Evolutionary conservation across 2,329 filamentous ascomycete genomes (phyloP), one percentile per base, ranked within the genome.

Genomic region (Epichloe gansuensis): DNA sequence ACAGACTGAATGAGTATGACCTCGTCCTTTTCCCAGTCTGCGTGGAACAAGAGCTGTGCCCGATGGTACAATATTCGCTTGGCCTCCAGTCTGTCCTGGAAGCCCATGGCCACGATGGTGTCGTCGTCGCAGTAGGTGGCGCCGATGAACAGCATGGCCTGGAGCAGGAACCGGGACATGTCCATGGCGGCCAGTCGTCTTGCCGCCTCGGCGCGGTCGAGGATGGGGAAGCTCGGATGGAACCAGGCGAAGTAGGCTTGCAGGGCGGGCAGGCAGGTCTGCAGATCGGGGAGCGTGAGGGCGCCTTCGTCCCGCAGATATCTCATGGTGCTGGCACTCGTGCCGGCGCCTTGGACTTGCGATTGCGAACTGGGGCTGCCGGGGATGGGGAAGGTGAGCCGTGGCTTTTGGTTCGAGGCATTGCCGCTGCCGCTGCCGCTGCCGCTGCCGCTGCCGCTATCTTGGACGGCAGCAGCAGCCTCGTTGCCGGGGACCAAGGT

Each of bases 221-320:
- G 56, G 12, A 80, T 68, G 0, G 77, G 75, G 47, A 78, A 80
- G 51, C 74, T 74, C 0, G 77, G 75, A 55, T 80, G 77, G 50
- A 78, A 79, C 71, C 75, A 77, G 23, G 67, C 64, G 51, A 80
- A 80, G 61, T 78, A 80, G 0, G 75, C 75, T 17, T 70, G 63
- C 0, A 79, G 58, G 0, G 76, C 64, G 1, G 66, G 66, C 4
- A 72, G 63, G 42, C 71, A 71, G 17, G 71, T 66, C 2, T 67
- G 59, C 13, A 63, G 56, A 2, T 71, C 66, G 0, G 76, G 75
- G 25, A 76, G 71, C 0, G 69, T 68, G 42, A 78, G 70, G 12
- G 62, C 65, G 6, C 64, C 63, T 44, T 73, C 68, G 36, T 73
- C 70, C 12, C 69, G 70, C 3, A 77, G 71, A 53, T 74, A 76